Conservation (phyloP, 2,329 filamentous ascomycete species). For the Diaporthe helianthi region DNA sequence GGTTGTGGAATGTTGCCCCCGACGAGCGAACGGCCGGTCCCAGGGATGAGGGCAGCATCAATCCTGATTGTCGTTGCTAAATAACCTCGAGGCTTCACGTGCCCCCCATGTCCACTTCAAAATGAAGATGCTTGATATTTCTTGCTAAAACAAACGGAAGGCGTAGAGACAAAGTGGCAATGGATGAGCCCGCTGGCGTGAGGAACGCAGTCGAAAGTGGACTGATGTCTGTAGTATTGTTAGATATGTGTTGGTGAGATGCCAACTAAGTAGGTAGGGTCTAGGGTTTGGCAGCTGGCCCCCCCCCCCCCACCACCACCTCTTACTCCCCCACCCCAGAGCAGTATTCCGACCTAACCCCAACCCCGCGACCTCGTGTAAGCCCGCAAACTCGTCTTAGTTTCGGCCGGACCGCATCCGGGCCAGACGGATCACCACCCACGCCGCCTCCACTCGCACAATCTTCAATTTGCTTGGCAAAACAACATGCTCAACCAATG, state of each 20-base stretch:
- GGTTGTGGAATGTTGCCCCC: slow-evolving; percentile 25
- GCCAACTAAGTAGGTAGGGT: too few relatives aligned
- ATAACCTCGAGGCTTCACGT: neutral
- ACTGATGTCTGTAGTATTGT: slow-evolving; percentile 10
- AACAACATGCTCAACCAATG: rapidly evolving
- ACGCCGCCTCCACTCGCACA: neutral
- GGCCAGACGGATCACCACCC: neutral
- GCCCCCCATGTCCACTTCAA: slow-evolving; percentile 2
- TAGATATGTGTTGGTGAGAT: neutral
- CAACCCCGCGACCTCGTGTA: too few relatives aligned
- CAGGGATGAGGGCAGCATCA: slow-evolving; percentile 32
- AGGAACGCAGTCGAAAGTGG: slow-evolving; percentile 14
- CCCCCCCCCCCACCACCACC: neutral
- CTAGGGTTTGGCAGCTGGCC: slow-evolving; percentile 5
- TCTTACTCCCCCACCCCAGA: too few relatives aligned
- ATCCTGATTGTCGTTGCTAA: neutral
- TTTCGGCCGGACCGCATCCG: too few relatives aligned
- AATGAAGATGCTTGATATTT: neutral
- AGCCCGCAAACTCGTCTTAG: too few relatives aligned
- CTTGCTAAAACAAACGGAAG: neutral
- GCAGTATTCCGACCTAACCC: too few relatives aligned
- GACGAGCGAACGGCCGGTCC: slow-evolving; percentile 24
- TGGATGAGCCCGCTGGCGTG: neutral
- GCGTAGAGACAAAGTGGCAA: neutral
- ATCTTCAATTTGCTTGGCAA: neutral